Evolutionary conservation across 768 basidiomycete genomes (phyloP).

Genomic region (Chiua virens): DNA sequence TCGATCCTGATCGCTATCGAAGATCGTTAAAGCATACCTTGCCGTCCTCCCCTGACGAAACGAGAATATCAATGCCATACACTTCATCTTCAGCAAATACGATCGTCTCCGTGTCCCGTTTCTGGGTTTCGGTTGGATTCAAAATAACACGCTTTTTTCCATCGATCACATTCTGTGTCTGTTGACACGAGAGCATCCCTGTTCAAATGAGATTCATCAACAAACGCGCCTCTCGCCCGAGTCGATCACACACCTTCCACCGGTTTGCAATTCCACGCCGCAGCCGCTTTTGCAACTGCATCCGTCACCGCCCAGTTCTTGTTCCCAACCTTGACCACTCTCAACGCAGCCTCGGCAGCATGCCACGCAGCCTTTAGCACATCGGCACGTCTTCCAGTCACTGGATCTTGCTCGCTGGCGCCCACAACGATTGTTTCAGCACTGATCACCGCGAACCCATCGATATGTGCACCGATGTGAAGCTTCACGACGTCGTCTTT

Average conservation of each 20-base stretch:
- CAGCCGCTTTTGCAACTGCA: slow-evolving; percentile 68
- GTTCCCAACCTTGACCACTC: slow-evolving; percentile 86
- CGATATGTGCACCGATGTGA: slow-evolving; percentile 95
- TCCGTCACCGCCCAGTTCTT: slow-evolving; percentile 97
- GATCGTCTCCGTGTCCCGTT: slow-evolving; percentile 78
- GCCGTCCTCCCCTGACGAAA: slow-evolving; percentile 87
- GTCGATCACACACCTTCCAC: slow-evolving; percentile 72
- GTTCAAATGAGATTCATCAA: background rate
- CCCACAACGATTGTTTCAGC: slow-evolving; percentile 94
- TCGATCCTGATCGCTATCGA: background rate
- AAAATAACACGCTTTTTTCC: slow-evolving; percentile 95
- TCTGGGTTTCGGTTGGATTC: slow-evolving; percentile 84
- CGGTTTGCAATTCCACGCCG: slow-evolving; percentile 82
- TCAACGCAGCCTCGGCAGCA: slow-evolving; percentile 90
- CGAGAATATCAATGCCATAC: slow-evolving; percentile 89
- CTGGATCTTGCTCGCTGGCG: slow-evolving; percentile 67
- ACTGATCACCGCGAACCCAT: slow-evolving; percentile 91
- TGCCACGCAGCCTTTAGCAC: slow-evolving; percentile 92
- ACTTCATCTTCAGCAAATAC: slow-evolving; percentile 94
- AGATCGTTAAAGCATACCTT: slow-evolving; percentile 54
- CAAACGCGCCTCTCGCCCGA: background rate
- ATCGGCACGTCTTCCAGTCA: slow-evolving; percentile 85
- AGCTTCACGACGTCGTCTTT: slow-evolving; percentile 95
- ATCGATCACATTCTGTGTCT: slow-evolving; percentile 91
- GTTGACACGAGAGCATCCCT: slow-evolving; percentile 96